These are phyloP conservation scores for Lentinus polychrous DNA, from an alignment of 1,284 basidiomycete genomes.

Conservation along the genomic window DNA sequence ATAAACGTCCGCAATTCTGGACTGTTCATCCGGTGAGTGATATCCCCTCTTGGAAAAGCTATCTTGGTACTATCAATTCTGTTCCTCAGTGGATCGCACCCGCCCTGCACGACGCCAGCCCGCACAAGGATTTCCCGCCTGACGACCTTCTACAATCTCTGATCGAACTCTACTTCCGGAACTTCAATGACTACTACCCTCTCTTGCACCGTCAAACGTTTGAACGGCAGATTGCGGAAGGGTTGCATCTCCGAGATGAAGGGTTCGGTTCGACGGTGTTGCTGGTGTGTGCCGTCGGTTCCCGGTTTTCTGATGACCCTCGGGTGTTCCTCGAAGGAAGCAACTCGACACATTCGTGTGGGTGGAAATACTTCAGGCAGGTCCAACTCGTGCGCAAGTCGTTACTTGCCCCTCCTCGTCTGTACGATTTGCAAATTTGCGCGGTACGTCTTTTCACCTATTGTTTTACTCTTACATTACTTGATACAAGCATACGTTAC, in stretches of 20 bases:
- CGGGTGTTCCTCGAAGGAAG: conserved; percentile 49
- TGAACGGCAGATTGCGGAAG: conserved; percentile 49
- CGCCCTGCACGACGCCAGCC: conserved; percentile 11
- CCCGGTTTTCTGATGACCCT: conserved; percentile 63
- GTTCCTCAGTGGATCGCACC: conserved; percentile 7
- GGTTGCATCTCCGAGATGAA: conserved; percentile 49
- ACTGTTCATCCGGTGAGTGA: conserved; percentile 24
- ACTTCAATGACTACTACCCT: conserved; percentile 57
- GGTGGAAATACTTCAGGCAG: conserved; percentile 72
- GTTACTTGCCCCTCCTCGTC: conserved; percentile 47
- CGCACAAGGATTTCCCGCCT: conserved; percentile 47
- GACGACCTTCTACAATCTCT: conserved; percentile 55
- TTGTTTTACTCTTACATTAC: background rate
- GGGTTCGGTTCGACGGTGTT: conserved; percentile 66
- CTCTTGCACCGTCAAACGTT: conserved; percentile 79
- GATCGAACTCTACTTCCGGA: conserved; percentile 63
- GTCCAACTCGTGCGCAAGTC: conserved; percentile 52
- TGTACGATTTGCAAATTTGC: conserved; percentile 65
- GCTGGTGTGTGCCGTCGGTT: conserved; percentile 69
- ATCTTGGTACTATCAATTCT: conserved; percentile 25
- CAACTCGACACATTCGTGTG: conserved; percentile 46
- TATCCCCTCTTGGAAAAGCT: conserved; percentile 16
- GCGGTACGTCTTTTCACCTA: conserved; percentile 26
- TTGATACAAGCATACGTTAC: background rate
- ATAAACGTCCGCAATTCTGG: conserved; percentile 23